These are phyloP conservation scores for Sanguinoderma infundibulare DNA, from an alignment of 1,284 basidiomycete species.

Conservation along the genomic window DNA sequence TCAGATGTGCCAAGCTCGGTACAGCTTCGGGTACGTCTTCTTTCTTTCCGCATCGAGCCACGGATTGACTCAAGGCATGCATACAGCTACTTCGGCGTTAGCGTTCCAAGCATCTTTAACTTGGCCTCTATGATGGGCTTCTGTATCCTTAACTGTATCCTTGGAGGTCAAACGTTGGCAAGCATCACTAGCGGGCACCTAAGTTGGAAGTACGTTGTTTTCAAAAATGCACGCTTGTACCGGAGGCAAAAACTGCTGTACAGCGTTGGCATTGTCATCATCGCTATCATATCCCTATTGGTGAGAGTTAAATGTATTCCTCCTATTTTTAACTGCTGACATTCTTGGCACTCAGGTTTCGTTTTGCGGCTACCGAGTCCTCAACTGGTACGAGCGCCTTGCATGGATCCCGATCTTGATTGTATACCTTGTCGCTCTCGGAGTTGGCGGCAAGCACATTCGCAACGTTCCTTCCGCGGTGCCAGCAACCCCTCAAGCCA, in stretches of 20 bases:
- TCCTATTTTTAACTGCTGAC: background rate
- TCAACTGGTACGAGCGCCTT: conserved; percentile 79
- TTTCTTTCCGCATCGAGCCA: background rate
- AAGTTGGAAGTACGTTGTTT: conserved; percentile 62
- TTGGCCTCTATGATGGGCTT: conserved; percentile 68
- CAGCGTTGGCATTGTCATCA: conserved; percentile 90
- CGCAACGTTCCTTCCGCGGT: conserved; percentile 43
- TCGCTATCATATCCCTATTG: conserved; percentile 76
- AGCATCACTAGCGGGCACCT: conserved; percentile 67
- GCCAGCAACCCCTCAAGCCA: conserved; percentile 54
- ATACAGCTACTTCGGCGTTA: conserved; percentile 61
- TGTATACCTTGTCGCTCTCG: conserved; percentile 76
- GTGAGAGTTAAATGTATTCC: conserved; percentile 43
- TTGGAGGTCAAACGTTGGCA: conserved; percentile 76
- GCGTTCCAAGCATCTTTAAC: conserved; percentile 66
- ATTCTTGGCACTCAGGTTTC: conserved; percentile 52
- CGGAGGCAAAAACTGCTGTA: conserved; percentile 6
- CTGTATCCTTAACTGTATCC: conserved; percentile 74
- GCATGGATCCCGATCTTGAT: conserved; percentile 83
- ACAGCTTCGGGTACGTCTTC: conserved; percentile 70
- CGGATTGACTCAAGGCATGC: background rate
- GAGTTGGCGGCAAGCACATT: conserved; percentile 73
- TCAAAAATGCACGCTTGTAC: background rate
- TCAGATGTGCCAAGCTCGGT: conserved; percentile 86
- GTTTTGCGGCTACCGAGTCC: conserved; percentile 79